Conservation (phyloP, 176 grass and related monocot species). For the Themeda triandra region DNA sequence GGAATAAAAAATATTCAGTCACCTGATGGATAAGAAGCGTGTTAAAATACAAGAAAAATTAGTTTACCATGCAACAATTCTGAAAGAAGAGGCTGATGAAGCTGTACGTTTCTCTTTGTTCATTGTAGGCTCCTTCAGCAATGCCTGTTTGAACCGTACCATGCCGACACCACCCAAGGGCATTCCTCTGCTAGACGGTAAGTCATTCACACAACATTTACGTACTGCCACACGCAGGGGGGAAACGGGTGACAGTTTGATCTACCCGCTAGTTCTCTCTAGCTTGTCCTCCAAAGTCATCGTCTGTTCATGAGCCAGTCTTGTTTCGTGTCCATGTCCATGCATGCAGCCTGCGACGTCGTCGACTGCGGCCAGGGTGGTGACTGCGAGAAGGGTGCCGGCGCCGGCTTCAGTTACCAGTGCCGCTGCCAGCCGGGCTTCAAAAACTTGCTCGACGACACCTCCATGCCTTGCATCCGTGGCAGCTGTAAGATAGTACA, state of each 20-base stretch:
- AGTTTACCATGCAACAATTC: too few relatives aligned
- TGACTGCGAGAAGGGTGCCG: background rate
- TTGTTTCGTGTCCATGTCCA: background rate
- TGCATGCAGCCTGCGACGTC: background rate
- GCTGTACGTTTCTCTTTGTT: background rate
- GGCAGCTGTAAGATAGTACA: background rate
- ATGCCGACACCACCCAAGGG: background rate
- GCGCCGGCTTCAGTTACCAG: background rate
- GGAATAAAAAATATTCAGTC: too few relatives aligned
- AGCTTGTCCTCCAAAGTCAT: background rate
- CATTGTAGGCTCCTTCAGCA: background rate
- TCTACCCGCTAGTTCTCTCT: too few relatives aligned
- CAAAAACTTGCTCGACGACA: background rate
- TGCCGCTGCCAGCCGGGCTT: constrained; percentile 4
- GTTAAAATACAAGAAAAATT: too few relatives aligned
- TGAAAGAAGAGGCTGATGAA: too few relatives aligned
- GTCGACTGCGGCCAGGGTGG: constrained; percentile 10
- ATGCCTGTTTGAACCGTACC: background rate
- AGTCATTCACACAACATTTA: background rate
- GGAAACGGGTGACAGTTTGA: too few relatives aligned
- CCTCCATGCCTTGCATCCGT: constrained; percentile 5
- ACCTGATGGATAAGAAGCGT: too few relatives aligned
- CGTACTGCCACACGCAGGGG: too few relatives aligned
- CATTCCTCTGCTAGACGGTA: background rate
- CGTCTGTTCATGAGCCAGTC: background rate